Base-by-base conservation (phyloP, 805 yeast genomes). In the Tetrapisispora arboricola region DNA sequence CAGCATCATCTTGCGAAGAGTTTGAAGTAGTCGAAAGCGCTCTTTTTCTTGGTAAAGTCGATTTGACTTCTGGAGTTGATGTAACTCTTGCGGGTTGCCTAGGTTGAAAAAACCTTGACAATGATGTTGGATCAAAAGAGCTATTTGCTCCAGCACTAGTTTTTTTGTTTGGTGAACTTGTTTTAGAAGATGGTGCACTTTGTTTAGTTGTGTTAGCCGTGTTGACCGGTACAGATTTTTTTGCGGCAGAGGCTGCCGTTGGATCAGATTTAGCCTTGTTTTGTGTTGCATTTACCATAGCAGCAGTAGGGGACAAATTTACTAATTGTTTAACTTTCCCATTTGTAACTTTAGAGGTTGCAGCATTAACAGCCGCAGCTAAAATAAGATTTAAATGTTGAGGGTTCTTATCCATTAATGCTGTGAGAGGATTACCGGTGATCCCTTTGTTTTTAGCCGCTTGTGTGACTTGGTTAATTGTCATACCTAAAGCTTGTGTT, bases 401-500 rank as follows among this genome's bases (percentile, higher is more conserved):
- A 3, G 94, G 94, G 40, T 84, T 84, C 48, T 78, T 79, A 43
- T 84, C 90, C 52, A 83, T 84, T 53, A 81, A 69, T 25, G 84
- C 81, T 12, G 83, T 77, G 46, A 84, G 65, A 4, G 92, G 88
- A 51, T 83, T 82, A 17, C 86, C 84, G 1, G 78, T 76, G 44
- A 84, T 79, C 15, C 92, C 88, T 28, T 82, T 84, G 50, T 78
- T 79, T 51, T 87, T 84, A 0, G 95, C 95, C 7, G 88, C 88
- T 49, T 80, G 88, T 44, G 83, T 81, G 9, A 84, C 90, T 58
- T 84, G 92, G 10, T 94, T 90, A 47, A 88, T 86, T 0, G 95
- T 90, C 67, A 88, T 83, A 3, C 96, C 95, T 49, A 88, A 69
- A 1, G 96, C 95, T 51, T 84, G 87, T 8, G 96, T 88, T 50